phyloP scores from a whole-genome alignment of 495 filamentous ascomycete species.

The Lasiosphaeria miniovina region DNA sequence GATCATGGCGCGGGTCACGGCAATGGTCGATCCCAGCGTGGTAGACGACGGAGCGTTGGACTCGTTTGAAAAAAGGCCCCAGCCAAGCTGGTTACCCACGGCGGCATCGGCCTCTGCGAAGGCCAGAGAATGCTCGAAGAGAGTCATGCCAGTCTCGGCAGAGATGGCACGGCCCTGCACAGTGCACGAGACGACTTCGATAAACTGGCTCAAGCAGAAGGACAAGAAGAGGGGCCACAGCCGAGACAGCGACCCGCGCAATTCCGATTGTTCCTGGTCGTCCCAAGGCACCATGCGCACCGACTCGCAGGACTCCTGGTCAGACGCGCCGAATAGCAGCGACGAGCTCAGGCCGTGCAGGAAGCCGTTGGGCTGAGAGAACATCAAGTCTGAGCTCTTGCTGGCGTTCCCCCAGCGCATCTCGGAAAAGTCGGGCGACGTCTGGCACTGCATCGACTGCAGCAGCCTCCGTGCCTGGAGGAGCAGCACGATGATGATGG shows the following conservation, averaged over 20 bases:
- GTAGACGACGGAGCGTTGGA: constrained; percentile 39
- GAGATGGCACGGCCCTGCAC: constrained; percentile 78
- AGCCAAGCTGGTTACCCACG: constrained; percentile 69
- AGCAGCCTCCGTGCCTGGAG: constrained; percentile 66
- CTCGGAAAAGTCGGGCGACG: constrained; percentile 68
- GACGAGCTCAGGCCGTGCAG: constrained; percentile 66
- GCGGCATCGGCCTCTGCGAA: constrained; percentile 94
- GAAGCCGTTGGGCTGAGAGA: constrained; percentile 64
- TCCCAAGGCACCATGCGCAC: constrained; percentile 63
- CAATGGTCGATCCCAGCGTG: constrained; percentile 40
- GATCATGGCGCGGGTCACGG: constrained; percentile 55
- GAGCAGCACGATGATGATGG: constrained; percentile 72
- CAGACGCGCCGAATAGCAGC: constrained; percentile 64
- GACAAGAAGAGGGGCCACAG: constrained; percentile 87
- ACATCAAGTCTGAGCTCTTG: constrained; percentile 67
- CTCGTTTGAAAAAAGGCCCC: constrained; percentile 54
- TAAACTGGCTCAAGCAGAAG: constrained; percentile 79
- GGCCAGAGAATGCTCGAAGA: constrained; percentile 93
- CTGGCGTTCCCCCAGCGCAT: constrained; percentile 70
- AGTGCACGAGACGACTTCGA: constrained; percentile 82
- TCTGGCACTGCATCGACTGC: constrained; percentile 89
- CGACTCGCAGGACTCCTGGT: constrained; percentile 67
- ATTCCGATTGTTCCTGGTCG: constrained; percentile 39
- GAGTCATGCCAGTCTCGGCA: constrained; percentile 91
- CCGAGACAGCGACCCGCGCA: constrained; percentile 71